Evolutionary conservation across 352 stramenopile genomes (phyloP).

Genomic region (Elongisporangium anandrum): DNA sequence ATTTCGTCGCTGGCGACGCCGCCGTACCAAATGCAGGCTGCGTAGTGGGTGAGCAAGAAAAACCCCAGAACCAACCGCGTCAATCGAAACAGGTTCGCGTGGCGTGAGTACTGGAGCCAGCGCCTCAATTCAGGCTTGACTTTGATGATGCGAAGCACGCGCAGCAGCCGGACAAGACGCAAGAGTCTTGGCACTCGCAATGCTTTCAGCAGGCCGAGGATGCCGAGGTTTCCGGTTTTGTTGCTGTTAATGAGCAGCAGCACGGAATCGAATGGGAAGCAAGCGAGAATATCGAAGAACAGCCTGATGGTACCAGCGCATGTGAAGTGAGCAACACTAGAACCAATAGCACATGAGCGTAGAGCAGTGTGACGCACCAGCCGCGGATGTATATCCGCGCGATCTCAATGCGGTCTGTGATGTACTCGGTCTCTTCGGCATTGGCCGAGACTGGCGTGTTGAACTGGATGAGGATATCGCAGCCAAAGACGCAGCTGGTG

Average conservation of each 20-base stretch:
- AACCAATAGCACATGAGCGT: not conserved
- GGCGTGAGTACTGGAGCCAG: conserved; percentile 81
- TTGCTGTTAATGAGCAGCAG: conserved; percentile 46
- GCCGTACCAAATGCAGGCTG: conserved; percentile 76
- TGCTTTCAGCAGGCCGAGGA: conserved; percentile 65
- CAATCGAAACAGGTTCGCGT: conserved; percentile 70
- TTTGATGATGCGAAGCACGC: conserved; percentile 69
- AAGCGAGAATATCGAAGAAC: conserved; percentile 75
- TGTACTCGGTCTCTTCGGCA: conserved; percentile 47
- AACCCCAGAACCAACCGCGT: conserved; percentile 64
- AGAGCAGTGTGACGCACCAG: conserved; percentile 47
- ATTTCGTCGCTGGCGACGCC: conserved; percentile 46
- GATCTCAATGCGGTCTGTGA: conserved; percentile 56
- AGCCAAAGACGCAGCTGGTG: conserved; percentile 64
- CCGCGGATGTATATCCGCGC: conserved; percentile 47
- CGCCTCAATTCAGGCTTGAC: conserved; percentile 64
- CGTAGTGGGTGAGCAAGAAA: conserved; percentile 73
- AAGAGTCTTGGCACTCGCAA: conserved; percentile 63
- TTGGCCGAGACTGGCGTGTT: conserved; percentile 51
- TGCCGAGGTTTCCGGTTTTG: conserved; percentile 39
- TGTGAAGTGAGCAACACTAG: not conserved
- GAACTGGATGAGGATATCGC: conserved; percentile 73
- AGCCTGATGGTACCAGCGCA: conserved; percentile 23
- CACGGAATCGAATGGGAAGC: conserved; percentile 66
- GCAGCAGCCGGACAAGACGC: conserved; percentile 60